Evolutionary conservation across 2,329 filamentous ascomycete species (phyloP), one percentile per base, ranked within the genome.

Genomic region (Monilinia fructicola): DNA sequence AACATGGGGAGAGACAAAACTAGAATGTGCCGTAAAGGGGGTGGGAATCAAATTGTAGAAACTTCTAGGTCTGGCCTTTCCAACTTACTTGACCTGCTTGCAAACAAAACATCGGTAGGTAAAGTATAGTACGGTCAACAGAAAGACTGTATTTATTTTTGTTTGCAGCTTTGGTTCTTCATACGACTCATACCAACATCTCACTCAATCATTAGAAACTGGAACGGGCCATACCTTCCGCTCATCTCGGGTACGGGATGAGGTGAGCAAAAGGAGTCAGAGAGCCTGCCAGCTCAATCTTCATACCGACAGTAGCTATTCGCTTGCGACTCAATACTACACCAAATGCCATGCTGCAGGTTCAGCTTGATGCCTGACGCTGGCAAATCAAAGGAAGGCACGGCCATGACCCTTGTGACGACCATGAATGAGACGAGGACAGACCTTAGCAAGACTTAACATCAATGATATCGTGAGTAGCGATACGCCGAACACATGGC

Each of bases 161-260:
- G 64, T 65, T 65, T 65, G 64, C 64, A 54, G 35, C 46, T 52
- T 58, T 14, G 38, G 38, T 9, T 35, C 11, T 38, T 10, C 16
- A 31, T 31, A 53, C 23, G 35, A 40, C n/a, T 54, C 50, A 53
- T 60, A 46, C 21, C 21, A 44, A 46, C 52, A 50, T 61, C 58
- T 64, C 63, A 66, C 58, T 58, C 55, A 42, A 31, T 54, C 63
- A 66, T 64, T 35, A 58, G 23, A 65, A 68, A 61, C 48, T 60
- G 54, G 54, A 64, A 64, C 59, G 64, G 69, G 65, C 63, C 65
- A 46, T 67, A 58, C 63, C 67, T 69, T 69, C 69, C 69, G 69
- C 48, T 7, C 44, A 40, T 50, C 58, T 61, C 44, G 44, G n/a
- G 60, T 50, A 59, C 66, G 66, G 31, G 56, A 63, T 64, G 66